Base-by-base conservation (phyloP, 306 rosid genomes). In the Canavalia gladiata region DNA sequence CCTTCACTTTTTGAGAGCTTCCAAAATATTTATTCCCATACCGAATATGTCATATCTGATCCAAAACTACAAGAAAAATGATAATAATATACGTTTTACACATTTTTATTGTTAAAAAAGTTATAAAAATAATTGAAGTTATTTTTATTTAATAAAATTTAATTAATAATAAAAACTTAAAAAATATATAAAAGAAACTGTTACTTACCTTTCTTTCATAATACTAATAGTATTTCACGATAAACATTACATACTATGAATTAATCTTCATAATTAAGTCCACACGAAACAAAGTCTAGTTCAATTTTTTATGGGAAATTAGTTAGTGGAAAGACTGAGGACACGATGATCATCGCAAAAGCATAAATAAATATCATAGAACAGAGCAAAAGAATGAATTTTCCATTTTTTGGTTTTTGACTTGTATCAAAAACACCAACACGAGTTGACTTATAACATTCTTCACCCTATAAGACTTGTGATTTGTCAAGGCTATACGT, bases 401-500 rank as follows among this genome's bases (percentile, higher is more conserved):
- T 43, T 72, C 8, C 30, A 31, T 30, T 0, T 70, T 77, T 9
- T 5, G 6, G 29, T 42, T 30, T 52, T 58, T 69, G 73, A 81
- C 77, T 71, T 51, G 4, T 63, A 72, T 42, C 1, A 28, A 33
- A 47, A 55, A 11, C 49, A 84, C 50, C 74, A 69, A 2, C 42
- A 33, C 52, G 51, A 7, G 55, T 78, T 81, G 81, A 74, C 81
- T 64, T 34, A 1, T 11, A 83, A 83, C 2, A 31, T 57, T 75
- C 77, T 34, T 49, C 50, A 56, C 18, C 63, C 58, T 60, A 52
- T 59, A 71, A 51, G 88, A 87, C 85, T 79, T 52, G 55, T 86
- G 63, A 51, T 87, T 87, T 84, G 88, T 76, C 90, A 72, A 72
- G 31, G 25, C 33, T 47, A 31, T 54, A 55, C 83, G 58, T 68